A percentile compares a stretch with the other conserved stretches of the same genome.
phyloP scores from a whole-genome alignment of 2,329 filamentous ascomycete genomes.

The Chaetothyriales sp. region DNA sequence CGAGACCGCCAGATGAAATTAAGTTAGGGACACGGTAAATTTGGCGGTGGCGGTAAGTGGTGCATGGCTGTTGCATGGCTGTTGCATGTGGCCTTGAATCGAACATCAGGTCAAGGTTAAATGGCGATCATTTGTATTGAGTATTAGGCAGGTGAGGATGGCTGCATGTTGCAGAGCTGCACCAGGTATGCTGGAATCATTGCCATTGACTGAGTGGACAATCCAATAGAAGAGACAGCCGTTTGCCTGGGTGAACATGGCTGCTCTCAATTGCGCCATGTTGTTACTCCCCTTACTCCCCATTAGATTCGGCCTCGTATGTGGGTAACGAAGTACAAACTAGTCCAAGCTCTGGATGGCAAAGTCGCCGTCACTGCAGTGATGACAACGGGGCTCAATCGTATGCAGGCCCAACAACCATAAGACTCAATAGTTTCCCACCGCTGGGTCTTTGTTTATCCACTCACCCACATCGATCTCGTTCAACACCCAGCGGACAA shows the following conservation, averaged over 20 bases:
- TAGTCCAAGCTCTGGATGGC: neutral
- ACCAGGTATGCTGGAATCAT: neutral
- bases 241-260: too few species aligned
- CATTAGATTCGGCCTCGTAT: too few species aligned
- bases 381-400: neutral
- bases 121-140: neutral
- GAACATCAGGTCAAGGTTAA: neutral
- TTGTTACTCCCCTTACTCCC: too few species aligned
- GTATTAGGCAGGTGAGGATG: neutral
- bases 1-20: neutral
- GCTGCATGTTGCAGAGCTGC: neutral
- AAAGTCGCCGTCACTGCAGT: neutral
- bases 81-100: neutral
- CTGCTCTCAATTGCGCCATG: too few species aligned
- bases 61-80: neutral
- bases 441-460: constrained; percentile 4
- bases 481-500: constrained; percentile 8
- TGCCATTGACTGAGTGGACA: neutral
- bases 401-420: too few species aligned
- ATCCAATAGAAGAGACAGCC: too few species aligned
- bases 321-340: neutral
- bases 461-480: constrained; percentile 9
- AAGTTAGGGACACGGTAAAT: neutral
- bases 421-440: constrained; percentile 3
- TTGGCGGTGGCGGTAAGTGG: neutral